A percentile compares a stretch with the other conserved stretches of the same genome.
phyloP scores from a whole-genome alignment of 495 filamentous ascomycete species.

The Diplogelasinospora grovesii region DNA sequence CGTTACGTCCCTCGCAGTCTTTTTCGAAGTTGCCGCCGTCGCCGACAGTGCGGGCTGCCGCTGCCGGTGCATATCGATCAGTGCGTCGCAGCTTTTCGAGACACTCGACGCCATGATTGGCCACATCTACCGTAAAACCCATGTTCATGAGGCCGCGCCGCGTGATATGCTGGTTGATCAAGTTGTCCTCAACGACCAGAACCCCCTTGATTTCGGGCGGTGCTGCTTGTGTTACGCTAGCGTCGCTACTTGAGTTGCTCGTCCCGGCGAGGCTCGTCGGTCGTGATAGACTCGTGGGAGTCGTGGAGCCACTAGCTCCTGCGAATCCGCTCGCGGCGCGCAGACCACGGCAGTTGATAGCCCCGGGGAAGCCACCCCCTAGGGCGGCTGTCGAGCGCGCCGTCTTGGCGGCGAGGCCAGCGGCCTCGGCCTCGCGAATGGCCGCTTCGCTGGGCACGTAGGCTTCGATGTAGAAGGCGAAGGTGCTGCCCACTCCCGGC shows the following conservation, averaged over 20 bases:
- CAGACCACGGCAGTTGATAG: too few relatives aligned
- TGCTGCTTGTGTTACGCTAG: neutral
- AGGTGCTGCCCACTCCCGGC: conserved; percentile 63
- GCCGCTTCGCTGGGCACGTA: conserved; percentile 31
- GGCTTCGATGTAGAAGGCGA: conserved; percentile 70
- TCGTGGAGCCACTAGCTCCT: conserved; percentile 3
- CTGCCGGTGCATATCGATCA: conserved; percentile 21
- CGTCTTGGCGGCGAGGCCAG: conserved; percentile 10
- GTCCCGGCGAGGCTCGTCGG: conserved; percentile 3
- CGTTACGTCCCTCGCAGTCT: too few relatives aligned
- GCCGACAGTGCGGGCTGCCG: conserved; percentile 1
- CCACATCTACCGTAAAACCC: conserved; percentile 59
- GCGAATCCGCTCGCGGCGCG: too few relatives aligned
- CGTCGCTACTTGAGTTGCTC: neutral
- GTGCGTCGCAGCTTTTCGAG: conserved; percentile 42
- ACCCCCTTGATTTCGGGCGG: conserved; percentile 33
- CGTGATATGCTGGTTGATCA: conserved; percentile 67
- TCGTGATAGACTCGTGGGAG: conserved; percentile 4
- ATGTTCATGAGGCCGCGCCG: conserved; percentile 55
- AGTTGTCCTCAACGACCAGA: conserved; percentile 70
- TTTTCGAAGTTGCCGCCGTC: neutral
- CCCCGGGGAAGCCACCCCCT: too few relatives aligned
- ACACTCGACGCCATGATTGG: conserved; percentile 72
- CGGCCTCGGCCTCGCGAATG: conserved; percentile 25
- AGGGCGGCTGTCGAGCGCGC: too few relatives aligned